These are phyloP conservation scores for Acacia concinna DNA, from an alignment of 331 rosid species.

Conservation along the genomic window DNA sequence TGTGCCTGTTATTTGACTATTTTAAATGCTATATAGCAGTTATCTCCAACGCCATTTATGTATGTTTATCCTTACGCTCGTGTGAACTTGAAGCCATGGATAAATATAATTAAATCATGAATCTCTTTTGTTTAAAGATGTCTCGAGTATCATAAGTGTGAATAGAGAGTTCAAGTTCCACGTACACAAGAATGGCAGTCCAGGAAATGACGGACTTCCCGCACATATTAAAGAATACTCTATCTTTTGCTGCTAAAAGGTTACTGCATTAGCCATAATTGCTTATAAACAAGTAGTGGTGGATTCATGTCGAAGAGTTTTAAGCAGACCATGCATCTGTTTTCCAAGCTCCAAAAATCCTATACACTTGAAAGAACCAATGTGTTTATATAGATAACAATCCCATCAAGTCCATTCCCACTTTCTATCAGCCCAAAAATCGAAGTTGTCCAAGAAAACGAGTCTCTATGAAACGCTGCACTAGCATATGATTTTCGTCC, in stretches of 20 bases:
- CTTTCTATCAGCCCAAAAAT: conserved; percentile 80
- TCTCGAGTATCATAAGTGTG: background rate
- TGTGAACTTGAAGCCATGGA: background rate
- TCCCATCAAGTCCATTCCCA: conserved; percentile 57
- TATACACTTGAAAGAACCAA: conserved; percentile 66
- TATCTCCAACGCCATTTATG: background rate
- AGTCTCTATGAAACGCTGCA: conserved; percentile 42
- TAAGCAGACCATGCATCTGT: conserved; percentile 62
- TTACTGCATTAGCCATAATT: background rate
- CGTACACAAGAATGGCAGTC: background rate
- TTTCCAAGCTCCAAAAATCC: conserved; percentile 73
- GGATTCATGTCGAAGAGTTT: conserved; percentile 61
- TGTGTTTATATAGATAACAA: conserved; percentile 54
- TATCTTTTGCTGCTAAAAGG: background rate
- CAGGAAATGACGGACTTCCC: background rate
- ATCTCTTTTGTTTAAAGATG: background rate
- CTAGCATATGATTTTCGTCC: conserved; percentile 64
- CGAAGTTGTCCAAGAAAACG: conserved; percentile 83
- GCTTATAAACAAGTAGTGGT: conserved; percentile 39
- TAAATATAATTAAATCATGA: background rate
- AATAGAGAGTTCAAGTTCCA: background rate
- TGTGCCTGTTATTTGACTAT: background rate
- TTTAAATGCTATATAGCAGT: background rate
- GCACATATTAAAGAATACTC: background rate
- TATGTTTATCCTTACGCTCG: background rate